Evolutionary conservation across 78 protist genomes (phyloP).

Genomic region (Speleostelium caveatum): DNA sequence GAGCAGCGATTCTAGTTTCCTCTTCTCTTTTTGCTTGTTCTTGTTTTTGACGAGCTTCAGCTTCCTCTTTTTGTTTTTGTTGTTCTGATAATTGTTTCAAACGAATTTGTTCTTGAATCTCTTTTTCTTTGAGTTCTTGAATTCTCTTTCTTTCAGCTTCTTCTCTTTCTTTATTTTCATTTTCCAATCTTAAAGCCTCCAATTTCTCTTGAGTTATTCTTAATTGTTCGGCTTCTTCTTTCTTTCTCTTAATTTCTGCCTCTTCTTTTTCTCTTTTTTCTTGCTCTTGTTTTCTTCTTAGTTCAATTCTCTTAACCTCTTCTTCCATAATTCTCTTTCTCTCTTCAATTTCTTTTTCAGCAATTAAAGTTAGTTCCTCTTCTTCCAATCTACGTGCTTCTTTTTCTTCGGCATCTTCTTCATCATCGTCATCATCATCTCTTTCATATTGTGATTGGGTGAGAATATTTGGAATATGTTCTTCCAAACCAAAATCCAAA

Average conservation of each 20-base stretch:
- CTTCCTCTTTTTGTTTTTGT: conserved; percentile 51
- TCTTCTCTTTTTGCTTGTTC: conserved; percentile 10
- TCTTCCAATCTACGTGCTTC: conserved; percentile 27
- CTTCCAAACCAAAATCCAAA: conserved; percentile 66
- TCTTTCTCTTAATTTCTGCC: conserved; percentile 7
- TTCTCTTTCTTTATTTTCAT: neutral
- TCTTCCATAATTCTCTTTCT: conserved; percentile 76
- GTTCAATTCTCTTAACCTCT: conserved; percentile 68
- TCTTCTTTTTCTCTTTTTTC: conserved; percentile 60
- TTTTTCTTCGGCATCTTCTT: conserved; percentile 33
- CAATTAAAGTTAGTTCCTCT: conserved; percentile 48
- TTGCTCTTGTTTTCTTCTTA: conserved; percentile 59
- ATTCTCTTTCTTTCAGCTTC: conserved; percentile 24
- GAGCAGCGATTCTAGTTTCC: neutral
- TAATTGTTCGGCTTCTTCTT: conserved; percentile 37
- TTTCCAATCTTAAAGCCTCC: conserved; percentile 34
- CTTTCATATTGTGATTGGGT: conserved; percentile 54
- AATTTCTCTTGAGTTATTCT: conserved; percentile 24
- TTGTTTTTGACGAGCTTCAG: neutral
- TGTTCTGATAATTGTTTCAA: conserved; percentile 25
- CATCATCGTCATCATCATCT: conserved; percentile 67
- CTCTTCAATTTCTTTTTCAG: conserved; percentile 58
- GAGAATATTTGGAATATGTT: conserved; percentile 21
- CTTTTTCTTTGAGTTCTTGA: conserved; percentile 9
- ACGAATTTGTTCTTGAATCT: conserved; percentile 4